Base-by-base conservation (phyloP, 495 filamentous ascomycete genomes). In the Chaetomium cochliodes region DNA sequence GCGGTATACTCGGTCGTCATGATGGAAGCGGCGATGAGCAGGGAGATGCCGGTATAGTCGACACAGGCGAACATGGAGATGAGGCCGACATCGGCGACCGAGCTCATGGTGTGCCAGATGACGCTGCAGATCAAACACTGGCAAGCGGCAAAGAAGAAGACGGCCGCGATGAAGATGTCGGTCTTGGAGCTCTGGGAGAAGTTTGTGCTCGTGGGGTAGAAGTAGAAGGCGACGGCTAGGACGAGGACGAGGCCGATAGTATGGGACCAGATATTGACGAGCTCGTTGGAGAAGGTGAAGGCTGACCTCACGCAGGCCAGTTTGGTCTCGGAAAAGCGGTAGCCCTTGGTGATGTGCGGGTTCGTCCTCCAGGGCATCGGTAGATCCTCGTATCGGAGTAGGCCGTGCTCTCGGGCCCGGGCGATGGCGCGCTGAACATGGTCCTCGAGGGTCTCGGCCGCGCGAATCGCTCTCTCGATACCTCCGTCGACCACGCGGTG, bases 1-100 rank as follows among this genome's bases (percentile, higher is more conserved):
- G 93, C 94, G 5, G 96, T 97, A 77, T 97, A 98, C 74, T 99
- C 94, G 59, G 91, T 96, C 5, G 94, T 97, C 86, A 98, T 93
- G 77, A 99, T 98, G 49, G 92, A 96, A 25, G 94, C 91, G 11
- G 94, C 96, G 52, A 99, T 93, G 25, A 99, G 86, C 59, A 99
- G 81, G 3, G 93, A 97, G 67, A 99, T 99, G 30, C 96, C 96
- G 0, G 93, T 97, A 77, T 99, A 99, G 73, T 99, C 94, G 50
- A 99, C 93, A 75, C 94, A 99, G 46, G 96, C 96, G 69, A 98
- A 97, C 60, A 92, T 88, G 72, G 96, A 94, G 84, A 99, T 88
- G 53, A 96, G 82, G 13, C 84, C 86, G 70, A 96, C 90, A 51
- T 96, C 88, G 52, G 93, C 90, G 62, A 98, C 96, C 66, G 89